Percentiles rank a stretch among this genome's conserved stretches.
These are phyloP conservation scores for Tetrapisispora phaffii DNA, from an alignment of 805 yeast species.

Conservation along the genomic window DNA sequence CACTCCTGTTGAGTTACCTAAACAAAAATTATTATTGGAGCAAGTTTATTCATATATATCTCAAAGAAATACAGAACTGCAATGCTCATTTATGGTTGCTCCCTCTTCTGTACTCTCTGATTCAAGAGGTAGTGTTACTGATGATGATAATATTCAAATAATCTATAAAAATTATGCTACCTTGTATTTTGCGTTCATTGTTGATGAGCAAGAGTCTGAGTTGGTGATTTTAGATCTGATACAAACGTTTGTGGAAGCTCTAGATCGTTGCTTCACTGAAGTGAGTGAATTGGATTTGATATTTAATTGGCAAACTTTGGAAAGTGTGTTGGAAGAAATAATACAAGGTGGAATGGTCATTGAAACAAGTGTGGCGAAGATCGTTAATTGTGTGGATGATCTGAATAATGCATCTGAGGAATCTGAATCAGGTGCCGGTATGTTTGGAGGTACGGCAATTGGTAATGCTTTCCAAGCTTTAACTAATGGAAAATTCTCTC, in stretches of 20 bases:
- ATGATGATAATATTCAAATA: constrained; percentile 70
- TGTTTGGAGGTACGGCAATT: constrained; percentile 17
- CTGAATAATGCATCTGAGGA: constrained; percentile 23
- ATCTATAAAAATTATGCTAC: constrained; percentile 94
- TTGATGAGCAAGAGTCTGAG: constrained; percentile 92
- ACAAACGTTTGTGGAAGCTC: constrained; percentile 92
- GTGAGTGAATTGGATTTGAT: constrained; percentile 94
- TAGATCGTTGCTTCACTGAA: constrained; percentile 85
- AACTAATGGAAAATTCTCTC: constrained; percentile 27
- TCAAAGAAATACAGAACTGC: constrained; percentile 52
- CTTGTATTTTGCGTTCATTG: constrained; percentile 88
- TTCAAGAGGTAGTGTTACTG: constrained; percentile 18
- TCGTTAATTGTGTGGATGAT: constrained; percentile 73
- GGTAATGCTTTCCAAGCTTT: constrained; percentile 27
- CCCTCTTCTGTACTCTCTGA: constrained; percentile 55
- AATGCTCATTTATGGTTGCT: constrained; percentile 83
- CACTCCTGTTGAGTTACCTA: constrained; percentile 76
- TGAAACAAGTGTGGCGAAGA: constrained; percentile 74
- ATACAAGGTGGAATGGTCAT: constrained; percentile 98
- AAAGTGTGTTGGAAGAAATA: constrained; percentile 82
- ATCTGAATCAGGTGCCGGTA: constrained; percentile 16
- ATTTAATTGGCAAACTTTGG: constrained; percentile 97
- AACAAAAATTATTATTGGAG: constrained; percentile 68
- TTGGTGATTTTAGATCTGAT: constrained; percentile 87
- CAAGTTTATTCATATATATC: constrained; percentile 76